phyloP scores from a whole-genome alignment of 2,329 filamentous ascomycete genomes.

The Epichloe typhina region DNA sequence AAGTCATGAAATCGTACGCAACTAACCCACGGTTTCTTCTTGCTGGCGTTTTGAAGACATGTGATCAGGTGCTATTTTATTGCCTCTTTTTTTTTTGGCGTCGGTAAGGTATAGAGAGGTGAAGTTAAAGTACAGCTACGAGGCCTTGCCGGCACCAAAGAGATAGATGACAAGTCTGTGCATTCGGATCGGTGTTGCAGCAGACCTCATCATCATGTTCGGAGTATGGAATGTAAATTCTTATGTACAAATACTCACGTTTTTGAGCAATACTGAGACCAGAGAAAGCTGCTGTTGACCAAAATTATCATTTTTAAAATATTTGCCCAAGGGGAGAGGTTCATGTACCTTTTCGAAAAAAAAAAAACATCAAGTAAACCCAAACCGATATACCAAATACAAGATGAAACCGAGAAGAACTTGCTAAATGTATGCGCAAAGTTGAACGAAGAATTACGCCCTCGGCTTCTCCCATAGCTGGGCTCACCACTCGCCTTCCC shows the following conservation, averaged over 20 bases:
- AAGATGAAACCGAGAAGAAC: not conserved
- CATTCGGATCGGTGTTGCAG: not conserved
- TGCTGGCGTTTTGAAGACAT: too few relatives aligned
- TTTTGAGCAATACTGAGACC: not conserved
- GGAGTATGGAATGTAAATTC: not conserved
- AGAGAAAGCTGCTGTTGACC: not conserved
- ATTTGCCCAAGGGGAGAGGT: not conserved
- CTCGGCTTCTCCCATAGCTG: not conserved
- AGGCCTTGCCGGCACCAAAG: too few relatives aligned
- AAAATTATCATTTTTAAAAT: not conserved
- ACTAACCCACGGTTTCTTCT: too few relatives aligned
- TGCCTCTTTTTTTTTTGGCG: too few relatives aligned
- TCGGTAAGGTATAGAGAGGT: too few relatives aligned
- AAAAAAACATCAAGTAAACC: not conserved
- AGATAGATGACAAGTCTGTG: not conserved
- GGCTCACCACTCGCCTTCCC: not conserved
- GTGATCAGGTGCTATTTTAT: too few relatives aligned
- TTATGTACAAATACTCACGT: not conserved
- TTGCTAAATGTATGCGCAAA: not conserved
- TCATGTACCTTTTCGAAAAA: not conserved
- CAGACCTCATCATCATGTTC: not conserved
- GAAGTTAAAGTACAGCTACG: too few relatives aligned
- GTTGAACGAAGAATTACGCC: not conserved
- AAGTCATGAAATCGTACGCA: not conserved
- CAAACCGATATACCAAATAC: not conserved